Evolutionary conservation across 805 yeast genomes (phyloP), one percentile per base, ranked within the genome.

Genomic region (Kodamaea neixiangensis): DNA sequence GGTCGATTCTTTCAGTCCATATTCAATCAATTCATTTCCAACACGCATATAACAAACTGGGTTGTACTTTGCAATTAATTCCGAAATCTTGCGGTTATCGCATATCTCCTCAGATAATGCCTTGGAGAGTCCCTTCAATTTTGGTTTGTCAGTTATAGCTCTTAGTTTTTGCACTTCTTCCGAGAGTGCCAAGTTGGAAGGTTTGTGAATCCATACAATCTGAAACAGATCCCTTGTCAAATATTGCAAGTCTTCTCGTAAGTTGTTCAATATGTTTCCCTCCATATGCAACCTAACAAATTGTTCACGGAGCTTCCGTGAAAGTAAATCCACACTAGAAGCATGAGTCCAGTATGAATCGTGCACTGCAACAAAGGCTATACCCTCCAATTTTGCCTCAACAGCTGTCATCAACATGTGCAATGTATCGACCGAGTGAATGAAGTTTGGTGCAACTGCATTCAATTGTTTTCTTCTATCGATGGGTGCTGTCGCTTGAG

Each of bases 321-420:
- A 61, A 14, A 75, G 62, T 11, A 41, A 33, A 11, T 58, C 65
- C 5, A 67, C 75, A 31, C 66, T 64, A 11, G 61, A 38, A 0
- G 77, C 63, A 48, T 68, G 65, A 2, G 79, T 74, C 79, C 79
- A 75, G 53, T 63, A 75, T 14, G 76, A 72, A 55, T 74, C 79
- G 54, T 75, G 79, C 6, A 75, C 76, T 0, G 75, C 63, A 0
- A 63, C 72, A 58, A 74, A 73, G 4, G 67, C 56, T 14, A 73
- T 56, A 1, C 47, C 48, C 2, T 46, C 44, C 3, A 44, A 18
- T 7, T 56, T 44, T 7, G 70, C 65, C 3, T 61, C 61, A 25
- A 64, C 43, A 38, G 69, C 59, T 1, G 78, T 72, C 68, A 73
- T 64, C 21, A 62, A 50, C 61, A 75, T 60, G 51, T 75, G 79